phyloP scores from a whole-genome alignment of 345 rosid species.

The Dimocarpus longan region DNA sequence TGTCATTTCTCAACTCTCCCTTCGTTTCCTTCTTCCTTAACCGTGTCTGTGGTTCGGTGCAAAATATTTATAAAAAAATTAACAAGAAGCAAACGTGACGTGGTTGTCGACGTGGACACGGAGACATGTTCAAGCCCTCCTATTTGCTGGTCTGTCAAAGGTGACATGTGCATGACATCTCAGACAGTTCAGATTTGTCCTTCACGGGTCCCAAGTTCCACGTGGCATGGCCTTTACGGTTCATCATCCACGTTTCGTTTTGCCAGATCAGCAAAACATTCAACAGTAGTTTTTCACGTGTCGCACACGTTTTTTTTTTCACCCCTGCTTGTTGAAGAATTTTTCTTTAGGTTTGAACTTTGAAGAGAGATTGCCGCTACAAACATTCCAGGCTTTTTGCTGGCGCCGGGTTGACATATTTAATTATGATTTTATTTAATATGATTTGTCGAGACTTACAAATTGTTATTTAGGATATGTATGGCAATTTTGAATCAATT shows the following conservation, averaged over 20 bases:
- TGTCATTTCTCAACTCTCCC: not conserved
- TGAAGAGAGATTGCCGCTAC: not conserved
- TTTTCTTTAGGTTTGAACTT: no score
- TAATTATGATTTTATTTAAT: no score
- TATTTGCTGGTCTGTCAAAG: not conserved
- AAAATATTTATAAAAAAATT: no score
- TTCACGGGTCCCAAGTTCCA: slow-evolving; percentile 2
- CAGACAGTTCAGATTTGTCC: no score
- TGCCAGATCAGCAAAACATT: not conserved
- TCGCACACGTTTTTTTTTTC: not conserved
- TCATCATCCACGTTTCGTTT: not conserved
- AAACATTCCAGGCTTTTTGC: not conserved
- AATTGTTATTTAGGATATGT: no score
- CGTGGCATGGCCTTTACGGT: not conserved
- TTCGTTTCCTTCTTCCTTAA: not conserved
- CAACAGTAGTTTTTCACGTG: not conserved
- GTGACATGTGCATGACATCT: not conserved
- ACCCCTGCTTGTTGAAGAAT: not conserved
- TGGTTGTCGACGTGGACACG: not conserved
- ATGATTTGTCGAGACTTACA: no score
- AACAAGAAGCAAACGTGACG: not conserved
- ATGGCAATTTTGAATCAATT: no score
- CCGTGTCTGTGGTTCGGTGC: not conserved
- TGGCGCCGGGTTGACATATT: not conserved
- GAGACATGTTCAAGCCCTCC: not conserved